phyloP scores from a whole-genome alignment of 2,329 filamentous ascomycete genomes.

The Dactylellina leptospora region DNA sequence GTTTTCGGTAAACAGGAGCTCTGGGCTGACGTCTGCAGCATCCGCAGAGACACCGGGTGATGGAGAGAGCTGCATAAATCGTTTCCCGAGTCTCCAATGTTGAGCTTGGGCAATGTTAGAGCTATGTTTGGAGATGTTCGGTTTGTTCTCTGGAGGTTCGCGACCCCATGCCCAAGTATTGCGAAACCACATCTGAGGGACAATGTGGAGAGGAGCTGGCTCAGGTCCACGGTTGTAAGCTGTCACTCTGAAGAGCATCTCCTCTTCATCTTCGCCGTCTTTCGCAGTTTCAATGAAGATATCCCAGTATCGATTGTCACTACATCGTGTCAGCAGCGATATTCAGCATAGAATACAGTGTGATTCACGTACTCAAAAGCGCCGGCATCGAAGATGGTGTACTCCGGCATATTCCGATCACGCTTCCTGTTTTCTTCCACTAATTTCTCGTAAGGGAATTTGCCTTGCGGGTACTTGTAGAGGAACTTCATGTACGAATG shows the following conservation, averaged over 20 bases:
- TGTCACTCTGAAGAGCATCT: constrained; percentile 91
- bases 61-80: constrained; percentile 84
- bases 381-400: constrained; percentile 89
- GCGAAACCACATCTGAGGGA: constrained; percentile 95
- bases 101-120: constrained; percentile 77
- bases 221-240: constrained; percentile 95
- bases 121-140: constrained; percentile 73
- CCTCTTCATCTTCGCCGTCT: constrained; percentile 88
- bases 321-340: constrained; percentile 28
- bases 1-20: constrained; percentile 92
- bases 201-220: constrained; percentile 87
- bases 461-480: constrained; percentile 93
- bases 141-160: constrained; percentile 78
- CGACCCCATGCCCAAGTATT: constrained; percentile 97
- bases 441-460: constrained; percentile 91
- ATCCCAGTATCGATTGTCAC: constrained; percentile 90
- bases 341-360: not conserved
- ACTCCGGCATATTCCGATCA: constrained; percentile 80
- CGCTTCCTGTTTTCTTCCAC: constrained; percentile 83
- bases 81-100: constrained; percentile 81
- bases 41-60: constrained; percentile 83
- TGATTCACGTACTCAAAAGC: constrained; percentile 71
- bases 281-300: constrained; percentile 97
- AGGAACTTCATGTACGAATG: constrained; percentile 99
- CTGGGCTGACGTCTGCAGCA: constrained; percentile 82